Evolutionary conservation across 2,329 filamentous ascomycete genomes (phyloP), one percentile per base, ranked within the genome.

Genomic region (Aspergillus ustus): DNA sequence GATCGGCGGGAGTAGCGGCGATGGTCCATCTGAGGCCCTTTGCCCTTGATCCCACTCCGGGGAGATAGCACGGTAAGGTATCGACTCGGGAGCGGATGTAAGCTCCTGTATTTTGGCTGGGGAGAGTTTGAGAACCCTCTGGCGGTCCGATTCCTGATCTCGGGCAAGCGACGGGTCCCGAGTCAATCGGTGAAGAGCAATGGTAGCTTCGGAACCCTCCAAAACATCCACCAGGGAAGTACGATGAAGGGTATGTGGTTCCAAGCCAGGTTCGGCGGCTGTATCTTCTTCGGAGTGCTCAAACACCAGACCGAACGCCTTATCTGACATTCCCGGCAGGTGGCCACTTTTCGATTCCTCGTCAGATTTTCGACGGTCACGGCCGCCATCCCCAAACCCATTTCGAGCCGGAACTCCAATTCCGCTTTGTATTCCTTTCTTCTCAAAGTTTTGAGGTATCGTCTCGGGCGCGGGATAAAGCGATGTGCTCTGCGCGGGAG

Each of bases 81-180:
- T 77, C 46, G 83, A 85, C 17, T 83, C 78, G 8, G 84, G 82
- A 13, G 84, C 84, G 17, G 80, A 73, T 6, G 83, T 84, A 46
- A 87, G 78, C 49, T 85, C 83, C 46, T 84, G 79, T 2, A 87
- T 82, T 70, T 85, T 80, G 45, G 79, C 79, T 2, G 82, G 80
- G 3, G 84, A 86, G 31, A 87, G 73, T 67, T 84, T 87, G 61
- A 84, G 71, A 3, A 82, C 63, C 15, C 52, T 62, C 7, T 69
- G 64, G 44, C 52, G 59, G 20, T 67, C 71, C 52, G 72, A 70
- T 22, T 75, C 73, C 13, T 69, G 69, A 7, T 66, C 60, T 44
- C 65, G 62, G 9, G 31, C 54, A 19, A 68, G 68, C n/a, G 70
- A 67, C 7, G 57, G 56, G 29, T 73, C 72, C 19, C 66, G 63